phyloP scores from a whole-genome alignment of 1,284 basidiomycete species.

The Puccinia triticina region DNA sequence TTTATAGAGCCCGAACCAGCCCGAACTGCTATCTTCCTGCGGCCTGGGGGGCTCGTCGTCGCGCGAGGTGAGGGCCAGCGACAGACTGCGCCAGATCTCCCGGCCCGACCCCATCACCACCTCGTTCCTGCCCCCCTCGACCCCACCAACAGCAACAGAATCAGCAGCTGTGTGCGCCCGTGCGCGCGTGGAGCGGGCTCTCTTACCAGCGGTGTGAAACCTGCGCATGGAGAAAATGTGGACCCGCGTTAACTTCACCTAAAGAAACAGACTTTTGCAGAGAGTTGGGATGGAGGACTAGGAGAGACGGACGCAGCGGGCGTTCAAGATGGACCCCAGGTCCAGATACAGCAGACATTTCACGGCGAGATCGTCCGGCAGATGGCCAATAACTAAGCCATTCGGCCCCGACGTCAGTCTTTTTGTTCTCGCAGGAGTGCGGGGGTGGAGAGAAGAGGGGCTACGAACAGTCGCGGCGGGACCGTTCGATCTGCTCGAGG shows the following conservation, averaged over 20 bases:
- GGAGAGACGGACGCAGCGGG: constrained; percentile 28
- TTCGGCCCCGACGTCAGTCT: neutral
- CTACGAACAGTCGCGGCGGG: constrained; percentile 36
- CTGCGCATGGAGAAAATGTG: too few relatives aligned
- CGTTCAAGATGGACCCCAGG: constrained; percentile 21
- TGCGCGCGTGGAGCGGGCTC: too few relatives aligned
- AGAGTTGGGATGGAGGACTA: neutral
- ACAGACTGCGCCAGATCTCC: constrained; percentile 29
- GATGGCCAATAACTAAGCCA: constrained; percentile 22
- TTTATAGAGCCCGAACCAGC: constrained; percentile 68
- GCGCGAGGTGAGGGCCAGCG: constrained; percentile 31
- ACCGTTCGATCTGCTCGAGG: constrained; percentile 37
- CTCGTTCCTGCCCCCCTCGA: constrained; percentile 21
- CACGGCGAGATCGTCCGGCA: constrained; percentile 37
- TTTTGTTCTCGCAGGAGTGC: neutral
- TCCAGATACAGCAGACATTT: constrained; percentile 42
- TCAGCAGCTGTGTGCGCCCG: too few relatives aligned
- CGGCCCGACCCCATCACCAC: constrained; percentile 24
- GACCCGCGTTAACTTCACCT: too few relatives aligned
- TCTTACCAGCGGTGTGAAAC: constrained; percentile 28
- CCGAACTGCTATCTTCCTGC: constrained; percentile 7
- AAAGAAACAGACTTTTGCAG: too few relatives aligned
- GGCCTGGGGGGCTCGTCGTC: constrained; percentile 47
- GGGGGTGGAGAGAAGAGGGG: neutral
- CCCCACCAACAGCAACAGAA: neutral